phyloP scores from a whole-genome alignment of 202 grass and related monocot genomes.

The Elaeis oleifera region DNA sequence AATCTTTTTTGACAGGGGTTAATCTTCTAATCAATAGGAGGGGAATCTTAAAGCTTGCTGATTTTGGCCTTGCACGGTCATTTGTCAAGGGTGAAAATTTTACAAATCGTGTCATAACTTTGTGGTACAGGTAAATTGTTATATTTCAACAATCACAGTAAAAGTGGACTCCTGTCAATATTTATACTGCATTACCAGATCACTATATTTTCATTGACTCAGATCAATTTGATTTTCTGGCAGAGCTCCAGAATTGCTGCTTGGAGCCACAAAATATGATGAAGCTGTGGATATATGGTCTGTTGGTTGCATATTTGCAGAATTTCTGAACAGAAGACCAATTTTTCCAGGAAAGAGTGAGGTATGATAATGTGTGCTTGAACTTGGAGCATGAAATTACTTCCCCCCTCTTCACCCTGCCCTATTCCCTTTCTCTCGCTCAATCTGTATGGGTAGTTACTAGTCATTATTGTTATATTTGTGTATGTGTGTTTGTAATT shows the following conservation, averaged over 20 bases:
- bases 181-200: too few species aligned
- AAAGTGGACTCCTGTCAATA: too few species aligned
- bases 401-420: too few species aligned
- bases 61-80: slow-evolving; percentile 60
- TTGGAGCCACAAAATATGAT: slow-evolving; percentile 64
- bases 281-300: slow-evolving; percentile 82
- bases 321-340: slow-evolving; percentile 60
- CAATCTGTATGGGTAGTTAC: neutral
- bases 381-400: too few species aligned
- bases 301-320: slow-evolving; percentile 76
- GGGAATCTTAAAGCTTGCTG: slow-evolving; percentile 47
- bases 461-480: neutral
- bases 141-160: too few species aligned
- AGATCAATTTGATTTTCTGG: too few species aligned
- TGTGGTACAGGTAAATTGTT: slow-evolving; percentile 52
- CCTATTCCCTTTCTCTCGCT: too few species aligned
- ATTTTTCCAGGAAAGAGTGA: slow-evolving; percentile 66
- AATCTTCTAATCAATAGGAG: slow-evolving; percentile 34
- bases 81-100: slow-evolving; percentile 52
- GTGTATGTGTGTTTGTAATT: slow-evolving; percentile 1
- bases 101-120: slow-evolving; percentile 62
- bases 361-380: slow-evolving; percentile 13
- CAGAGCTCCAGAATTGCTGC: slow-evolving; percentile 67
- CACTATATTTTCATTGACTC: too few species aligned
- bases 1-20: too few species aligned